A percentile compares a stretch with the other conserved stretches of the same genome.
phyloP scores from a whole-genome alignment of 345 rosid species.

The Brassica carinata region DNA sequence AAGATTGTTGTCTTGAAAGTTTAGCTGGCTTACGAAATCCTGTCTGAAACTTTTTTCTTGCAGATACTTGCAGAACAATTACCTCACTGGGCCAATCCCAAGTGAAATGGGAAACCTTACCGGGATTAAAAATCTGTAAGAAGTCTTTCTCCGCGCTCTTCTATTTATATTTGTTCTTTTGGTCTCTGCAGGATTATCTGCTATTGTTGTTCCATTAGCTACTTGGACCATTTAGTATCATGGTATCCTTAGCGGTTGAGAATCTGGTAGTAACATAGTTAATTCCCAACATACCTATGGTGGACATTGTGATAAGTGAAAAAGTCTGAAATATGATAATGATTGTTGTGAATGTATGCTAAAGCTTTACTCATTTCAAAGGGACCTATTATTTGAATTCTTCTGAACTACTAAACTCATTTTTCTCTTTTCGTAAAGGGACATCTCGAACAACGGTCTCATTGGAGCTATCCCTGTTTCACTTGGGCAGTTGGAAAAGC shows the following conservation, averaged over 20 bases:
- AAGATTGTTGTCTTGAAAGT: neutral
- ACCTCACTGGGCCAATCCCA: slow-evolving; percentile 77
- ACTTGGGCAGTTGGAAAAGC: slow-evolving; percentile 70
- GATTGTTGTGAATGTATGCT: slow-evolving; percentile 16
- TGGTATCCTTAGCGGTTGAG: neutral
- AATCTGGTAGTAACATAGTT: slow-evolving; percentile 16
- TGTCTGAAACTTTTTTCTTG: slow-evolving; percentile 2
- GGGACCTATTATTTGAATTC: slow-evolving; percentile 20
- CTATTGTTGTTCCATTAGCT: neutral
- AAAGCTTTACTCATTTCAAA: neutral
- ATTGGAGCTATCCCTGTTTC: slow-evolving; percentile 74
- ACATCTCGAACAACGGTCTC: slow-evolving; percentile 78
- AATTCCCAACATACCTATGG: neutral
- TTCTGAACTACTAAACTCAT: slow-evolving; percentile 5
- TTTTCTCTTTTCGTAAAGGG: slow-evolving; percentile 46
- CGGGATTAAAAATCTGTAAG: slow-evolving; percentile 67
- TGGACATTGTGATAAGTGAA: slow-evolving; percentile 1
- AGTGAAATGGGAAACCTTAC: slow-evolving; percentile 86
- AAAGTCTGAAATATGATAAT: neutral
- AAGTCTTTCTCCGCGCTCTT: slow-evolving; percentile 29
- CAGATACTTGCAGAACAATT: slow-evolving; percentile 95
- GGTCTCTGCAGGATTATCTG: slow-evolving; percentile 13
- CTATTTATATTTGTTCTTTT: neutral
- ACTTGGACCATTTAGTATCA: slow-evolving; percentile 5
- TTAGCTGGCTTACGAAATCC: slow-evolving; percentile 12